Evolutionary conservation across 2,329 filamentous ascomycete genomes (phyloP), one percentile per base, ranked within the genome.

Genomic region (Microascus cirrosus): DNA sequence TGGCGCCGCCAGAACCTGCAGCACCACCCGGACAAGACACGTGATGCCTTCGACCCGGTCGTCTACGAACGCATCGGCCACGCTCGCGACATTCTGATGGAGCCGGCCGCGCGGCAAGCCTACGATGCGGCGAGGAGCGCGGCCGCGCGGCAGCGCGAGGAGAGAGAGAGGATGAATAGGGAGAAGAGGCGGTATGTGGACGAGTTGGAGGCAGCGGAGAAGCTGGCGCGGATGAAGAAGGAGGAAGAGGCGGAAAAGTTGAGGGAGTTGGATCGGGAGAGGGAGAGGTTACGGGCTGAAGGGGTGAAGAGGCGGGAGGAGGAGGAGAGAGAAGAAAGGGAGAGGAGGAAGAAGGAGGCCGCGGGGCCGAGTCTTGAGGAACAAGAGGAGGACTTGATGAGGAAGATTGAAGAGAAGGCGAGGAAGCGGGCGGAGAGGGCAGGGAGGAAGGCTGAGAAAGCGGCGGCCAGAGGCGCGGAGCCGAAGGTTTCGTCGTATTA

Each of bases 1-100:
- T 96, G 93, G 77, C 84, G 90, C 60, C 89, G 89, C 65, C 85
- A 86, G 34, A 90, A 90, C 3, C 77, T 96, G n/a, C 90, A 90
- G 67, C 90, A 92, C 75, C 93, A 97, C 70, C 93, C 93, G 1
- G 93, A 97, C 78, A 96, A 96, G 74, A 85, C 92, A 58, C 82
- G 85, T 62, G 83, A 82, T 56, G 75, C 79, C 42, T 90, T 87
- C 65, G 90, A 94, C 63, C 79, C 89, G 53, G 85, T 86, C 58
- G 89, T 88, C 66, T 97, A 95, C 76, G 89, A 96, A 70, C 78
- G 88, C 1, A 84, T 95, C 59, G 88, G 91, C 67, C 87, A 88
- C 61, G 92, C 90, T n/a, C 84, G 90, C 68, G 90, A 95, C 71
- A 82, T 96, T 1, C 82, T 97, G 2, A 81, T 83, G 32, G 86